phyloP scores from a whole-genome alignment of 768 basidiomycete genomes.

The Pisolithus microcarpus region DNA sequence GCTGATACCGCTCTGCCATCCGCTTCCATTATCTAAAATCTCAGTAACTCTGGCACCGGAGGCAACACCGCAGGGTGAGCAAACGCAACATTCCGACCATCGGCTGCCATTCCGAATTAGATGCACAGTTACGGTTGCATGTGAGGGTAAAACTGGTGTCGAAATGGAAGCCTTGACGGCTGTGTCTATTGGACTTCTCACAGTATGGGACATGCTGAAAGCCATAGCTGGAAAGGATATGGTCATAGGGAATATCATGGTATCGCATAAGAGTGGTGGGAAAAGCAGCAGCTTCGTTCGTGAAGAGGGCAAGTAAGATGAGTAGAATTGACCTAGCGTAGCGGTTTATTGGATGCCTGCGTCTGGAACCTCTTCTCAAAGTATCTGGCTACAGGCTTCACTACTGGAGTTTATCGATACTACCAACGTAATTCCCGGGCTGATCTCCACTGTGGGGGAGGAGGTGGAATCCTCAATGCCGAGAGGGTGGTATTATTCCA shows the following conservation, averaged over 20 bases:
- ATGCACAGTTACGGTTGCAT: constrained; percentile 64
- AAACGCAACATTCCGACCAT: neutral
- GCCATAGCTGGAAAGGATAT: constrained; percentile 85
- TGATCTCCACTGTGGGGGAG: too few relatives aligned
- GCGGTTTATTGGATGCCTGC: too few relatives aligned
- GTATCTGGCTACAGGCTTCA: too few relatives aligned
- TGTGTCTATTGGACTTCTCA: constrained; percentile 68
- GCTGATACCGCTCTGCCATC: constrained; percentile 85
- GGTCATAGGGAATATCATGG: constrained; percentile 63
- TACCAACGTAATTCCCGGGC: too few relatives aligned
- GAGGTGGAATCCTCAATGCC: too few relatives aligned
- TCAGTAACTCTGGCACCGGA: constrained; percentile 55
- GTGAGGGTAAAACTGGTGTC: constrained; percentile 77
- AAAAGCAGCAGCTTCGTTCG: constrained; percentile 61
- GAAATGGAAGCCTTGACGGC: constrained; percentile 94
- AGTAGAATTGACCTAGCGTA: too few relatives aligned
- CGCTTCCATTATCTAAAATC: constrained; percentile 66
- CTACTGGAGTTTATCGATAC: too few relatives aligned
- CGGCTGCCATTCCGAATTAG: constrained; percentile 41
- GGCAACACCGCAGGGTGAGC: constrained; percentile 6
- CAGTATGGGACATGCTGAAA: constrained; percentile 93
- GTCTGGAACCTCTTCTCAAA: too few relatives aligned
- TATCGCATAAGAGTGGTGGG: constrained; percentile 66
- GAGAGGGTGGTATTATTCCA: too few relatives aligned
- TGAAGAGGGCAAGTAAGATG: neutral